Evolutionary conservation across 768 basidiomycete species (phyloP).

Genomic region (Xerocomellus amylosporus): DNA sequence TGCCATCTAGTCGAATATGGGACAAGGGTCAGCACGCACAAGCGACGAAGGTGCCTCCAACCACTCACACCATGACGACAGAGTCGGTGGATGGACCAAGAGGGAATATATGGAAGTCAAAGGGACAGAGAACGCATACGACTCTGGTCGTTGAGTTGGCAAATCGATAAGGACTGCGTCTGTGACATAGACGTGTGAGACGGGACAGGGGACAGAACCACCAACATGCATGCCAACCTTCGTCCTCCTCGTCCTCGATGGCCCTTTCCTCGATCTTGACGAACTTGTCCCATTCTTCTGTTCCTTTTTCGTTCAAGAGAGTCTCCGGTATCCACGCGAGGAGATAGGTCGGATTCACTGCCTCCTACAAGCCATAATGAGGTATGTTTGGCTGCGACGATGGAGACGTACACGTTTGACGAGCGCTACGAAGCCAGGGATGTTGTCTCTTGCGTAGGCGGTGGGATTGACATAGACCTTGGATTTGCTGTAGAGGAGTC

Average conservation of each 20-base stretch:
- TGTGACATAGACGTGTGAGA: conserved; percentile 29
- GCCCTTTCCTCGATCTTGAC: conserved; percentile 75
- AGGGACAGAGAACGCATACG: conserved; percentile 95
- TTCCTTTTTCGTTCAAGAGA: conserved; percentile 76
- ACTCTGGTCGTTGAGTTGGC: conserved; percentile 79
- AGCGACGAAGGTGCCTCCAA: conserved; percentile 11
- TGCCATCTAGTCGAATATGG: conserved; percentile 58
- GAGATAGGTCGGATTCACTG: conserved; percentile 69
- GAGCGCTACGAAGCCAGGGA: conserved; percentile 88
- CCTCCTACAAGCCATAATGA: conserved; percentile 50
- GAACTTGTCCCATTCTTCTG: conserved; percentile 88
- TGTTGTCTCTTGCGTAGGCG: conserved; percentile 87
- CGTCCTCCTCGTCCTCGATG: conserved; percentile 59
- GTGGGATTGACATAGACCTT: conserved; percentile 97
- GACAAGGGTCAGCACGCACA: not conserved
- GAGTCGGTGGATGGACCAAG: conserved; percentile 76
- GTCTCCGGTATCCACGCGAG: conserved; percentile 94
- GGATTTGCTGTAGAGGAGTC: conserved; percentile 85
- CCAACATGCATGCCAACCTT: conserved; percentile 45
- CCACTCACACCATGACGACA: conserved; percentile 77
- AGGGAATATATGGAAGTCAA: conserved; percentile 87
- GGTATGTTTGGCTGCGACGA: conserved; percentile 1
- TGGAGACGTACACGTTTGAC: conserved; percentile 73
- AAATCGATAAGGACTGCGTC: conserved; percentile 85
- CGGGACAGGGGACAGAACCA: not conserved